Evolutionary conservation across 805 yeast genomes (phyloP), one percentile per base, ranked within the genome.

Genomic region (Metschnikowia gelsemii): DNA sequence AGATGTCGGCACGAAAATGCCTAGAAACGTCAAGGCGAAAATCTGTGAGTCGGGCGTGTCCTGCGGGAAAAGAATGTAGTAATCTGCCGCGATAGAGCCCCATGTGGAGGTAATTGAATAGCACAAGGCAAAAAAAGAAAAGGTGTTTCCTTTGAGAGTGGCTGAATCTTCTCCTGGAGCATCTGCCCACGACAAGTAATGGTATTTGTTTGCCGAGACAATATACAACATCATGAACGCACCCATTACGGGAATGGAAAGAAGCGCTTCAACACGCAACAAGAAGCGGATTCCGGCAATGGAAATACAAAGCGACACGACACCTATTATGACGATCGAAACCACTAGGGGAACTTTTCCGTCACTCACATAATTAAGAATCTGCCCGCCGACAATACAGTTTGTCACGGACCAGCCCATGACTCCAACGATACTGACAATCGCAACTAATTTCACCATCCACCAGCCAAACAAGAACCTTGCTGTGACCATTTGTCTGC

Each of bases 351-450:
- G 87, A 1, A 87, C 73, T 46, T 70, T 73, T 12, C 78, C 85
- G 51, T 80, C 64, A 28, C 88, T 80, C 16, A 88, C 68, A 30
- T 84, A 75, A 1, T 79, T 71, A 35, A 88, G 62, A 45, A 88
- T 82, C 62, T 88, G 89, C 14, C 96, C 96, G 27, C 95, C 96
- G 42, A 87, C 81, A 35, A 87, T 93, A 51, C 85, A 78, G 58
- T 87, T 87, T n/a, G 87, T 89, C 25, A 88, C 82, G n/a, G 91
- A 79, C 96, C 96, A 88, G n/a, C 96, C 96, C 52, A 86, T 59
- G 12, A 84, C 83, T 36, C 96, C 95, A 31, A 85, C 61, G 43
- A 85, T 79, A 32, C 87, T 76, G 27, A 84, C 77, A 30, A 88
- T 60, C 4, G 87, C 81, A 34, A 87, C 84, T 40, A 87, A 67